Evolutionary conservation across 352 stramenopile species (phyloP), one percentile per base, ranked within the genome.

Genomic region (Blastocystis hominis): DNA sequence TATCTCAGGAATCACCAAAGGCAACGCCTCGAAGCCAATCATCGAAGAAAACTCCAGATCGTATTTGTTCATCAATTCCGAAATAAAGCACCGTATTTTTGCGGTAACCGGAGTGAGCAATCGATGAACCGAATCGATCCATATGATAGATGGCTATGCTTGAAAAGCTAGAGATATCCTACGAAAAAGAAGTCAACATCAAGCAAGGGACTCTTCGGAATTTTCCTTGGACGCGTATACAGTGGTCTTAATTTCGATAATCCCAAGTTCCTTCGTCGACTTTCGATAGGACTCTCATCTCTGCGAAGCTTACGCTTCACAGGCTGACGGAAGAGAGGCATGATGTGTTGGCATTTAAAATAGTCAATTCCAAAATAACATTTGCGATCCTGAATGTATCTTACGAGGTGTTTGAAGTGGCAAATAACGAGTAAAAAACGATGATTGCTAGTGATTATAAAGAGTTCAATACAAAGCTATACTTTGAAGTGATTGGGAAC

Each of bases 361-460:
- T 84, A 84, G 44, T 64, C 7, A 46, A 84, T 84, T 4, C 72
- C 72, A 64, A 69, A 84, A 2, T 68, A 7, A 17, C 17, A 50
- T 0, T 20, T 15, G 7, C 68, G 34, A 34, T 36, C 55, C 30
- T 42, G 10, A 46, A 84, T 84, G 47, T 84, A 84, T 20, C 46
- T 42, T n/a, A 68, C 42, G 5, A 84, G 36, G 34, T 53, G 62
- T 3, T 47, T 46, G 6, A 53, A 53, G 38, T 84, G 54, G 46
- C 72, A 84, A 17, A 84, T 13, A 34, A 47, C 30, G 1, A 53
- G n/a, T 36, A 84, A 47, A 36, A 53, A 84, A 46, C 72, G 68
- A 30, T 84, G 72, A 66, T n/a, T 64, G 6, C 72, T 84, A 84
- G 7, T 15, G 44, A 15, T 66, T 7, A 84, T n/a, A 59, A 13